These are phyloP conservation scores for Papiliotrema nemorosa DNA, from an alignment of 1,284 basidiomycete species.

Conservation along the genomic window DNA sequence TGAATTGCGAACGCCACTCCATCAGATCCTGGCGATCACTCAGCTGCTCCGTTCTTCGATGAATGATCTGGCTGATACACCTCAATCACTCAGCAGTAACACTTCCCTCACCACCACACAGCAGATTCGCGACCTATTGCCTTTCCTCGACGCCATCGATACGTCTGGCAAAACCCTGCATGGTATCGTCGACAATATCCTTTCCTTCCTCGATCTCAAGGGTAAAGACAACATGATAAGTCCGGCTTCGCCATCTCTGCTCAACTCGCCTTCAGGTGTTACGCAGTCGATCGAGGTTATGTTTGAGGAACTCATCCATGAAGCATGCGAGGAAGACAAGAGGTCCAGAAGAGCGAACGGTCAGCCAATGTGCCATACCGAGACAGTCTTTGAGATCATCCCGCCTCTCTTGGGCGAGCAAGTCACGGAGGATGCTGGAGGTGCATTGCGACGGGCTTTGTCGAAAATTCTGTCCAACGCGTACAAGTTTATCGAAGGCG, in stretches of 20 bases:
- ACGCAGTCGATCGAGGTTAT: conserved; percentile 31
- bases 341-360: conserved; percentile 26
- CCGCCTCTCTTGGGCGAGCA: conserved; percentile 35
- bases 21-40: conserved; percentile 47
- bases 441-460: conserved; percentile 33
- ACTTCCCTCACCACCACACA: conserved; percentile 21
- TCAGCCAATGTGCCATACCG: conserved; percentile 25
- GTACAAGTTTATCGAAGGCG: conserved; percentile 42
- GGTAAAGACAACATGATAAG: conserved; percentile 29
- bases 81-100: conserved; percentile 2
- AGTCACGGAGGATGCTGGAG: conserved; percentile 38
- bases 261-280: conserved; percentile 14
- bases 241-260: conserved; percentile 7
- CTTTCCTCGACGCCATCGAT: conserved; percentile 46
- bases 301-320: conserved; percentile 40
- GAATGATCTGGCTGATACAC: conserved; percentile 34
- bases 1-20: conserved; percentile 46
- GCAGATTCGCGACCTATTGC: conserved; percentile 39
- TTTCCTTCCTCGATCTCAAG: conserved; percentile 42
- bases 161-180: conserved; percentile 43
- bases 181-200: conserved; percentile 47
- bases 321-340: conserved; percentile 35
- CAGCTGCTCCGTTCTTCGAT: conserved; percentile 40
- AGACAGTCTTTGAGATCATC: conserved; percentile 45
- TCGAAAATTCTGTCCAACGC: conserved; percentile 42